phyloP scores from a whole-genome alignment of 495 filamentous ascomycete species.

The Rhypophila decipiens region DNA sequence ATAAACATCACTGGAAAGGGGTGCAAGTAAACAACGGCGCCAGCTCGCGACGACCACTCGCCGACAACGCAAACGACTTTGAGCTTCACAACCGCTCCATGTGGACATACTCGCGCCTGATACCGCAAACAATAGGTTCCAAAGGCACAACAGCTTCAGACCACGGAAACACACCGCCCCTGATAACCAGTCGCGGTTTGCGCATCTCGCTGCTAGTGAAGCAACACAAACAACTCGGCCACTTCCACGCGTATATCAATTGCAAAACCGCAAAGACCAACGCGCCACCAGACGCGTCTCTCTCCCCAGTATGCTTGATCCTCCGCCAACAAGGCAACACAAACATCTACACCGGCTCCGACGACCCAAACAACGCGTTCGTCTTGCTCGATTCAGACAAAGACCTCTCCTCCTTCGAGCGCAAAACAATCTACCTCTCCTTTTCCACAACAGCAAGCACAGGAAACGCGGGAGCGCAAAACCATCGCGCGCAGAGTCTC shows the following conservation, averaged over 20 bases:
- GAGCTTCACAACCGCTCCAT: constrained; percentile 12
- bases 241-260: constrained; percentile 20
- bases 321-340: constrained; percentile 6
- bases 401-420: constrained; percentile 10
- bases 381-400: constrained; percentile 8
- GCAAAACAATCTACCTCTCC: constrained; percentile 17
- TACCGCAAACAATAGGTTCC: not conserved
- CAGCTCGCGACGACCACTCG: constrained; percentile 8
- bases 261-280: constrained; percentile 11
- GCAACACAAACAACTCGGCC: not conserved
- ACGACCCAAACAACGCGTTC: constrained; percentile 16
- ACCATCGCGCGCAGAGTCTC: constrained; percentile 13
- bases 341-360: constrained; percentile 17
- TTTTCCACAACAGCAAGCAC: constrained; percentile 3
- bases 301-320: constrained; percentile 14
- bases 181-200: constrained; percentile 18
- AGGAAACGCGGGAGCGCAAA: constrained; percentile 1
- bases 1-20: constrained; percentile 1
- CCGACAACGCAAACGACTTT: constrained; percentile 17
- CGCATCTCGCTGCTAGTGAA: constrained; percentile 13
- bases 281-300: not conserved
- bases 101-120: constrained; percentile 15
- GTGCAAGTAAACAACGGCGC: not conserved
- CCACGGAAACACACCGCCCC: constrained; percentile 16
- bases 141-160: not conserved